Evolutionary conservation across 352 stramenopile species (phyloP).

Genomic region (Pythium aphanidermatum): DNA sequence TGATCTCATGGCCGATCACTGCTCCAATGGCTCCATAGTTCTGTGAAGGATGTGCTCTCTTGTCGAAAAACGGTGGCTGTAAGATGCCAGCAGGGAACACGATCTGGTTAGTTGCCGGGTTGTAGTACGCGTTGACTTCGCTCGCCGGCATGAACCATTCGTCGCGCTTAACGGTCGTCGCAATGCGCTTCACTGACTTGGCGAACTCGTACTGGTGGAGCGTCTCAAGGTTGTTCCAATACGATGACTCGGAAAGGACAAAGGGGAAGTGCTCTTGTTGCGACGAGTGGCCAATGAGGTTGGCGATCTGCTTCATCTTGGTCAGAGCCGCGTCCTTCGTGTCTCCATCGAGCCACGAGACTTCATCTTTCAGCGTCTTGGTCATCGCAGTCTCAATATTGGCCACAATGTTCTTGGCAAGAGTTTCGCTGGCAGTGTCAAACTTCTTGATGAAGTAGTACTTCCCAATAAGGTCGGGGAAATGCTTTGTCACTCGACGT

Average conservation of each 20-base stretch:
- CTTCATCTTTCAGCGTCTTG: constrained; percentile 52
- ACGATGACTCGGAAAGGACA: constrained; percentile 29
- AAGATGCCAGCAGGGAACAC: constrained; percentile 95
- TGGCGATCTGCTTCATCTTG: constrained; percentile 84
- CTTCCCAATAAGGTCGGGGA: constrained; percentile 78
- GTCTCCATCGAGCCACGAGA: constrained; percentile 86
- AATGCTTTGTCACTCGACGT: constrained; percentile 31
- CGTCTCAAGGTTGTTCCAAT: constrained; percentile 43
- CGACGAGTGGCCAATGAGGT: constrained; percentile 59
- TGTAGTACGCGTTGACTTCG: constrained; percentile 91
- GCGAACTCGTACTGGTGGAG: constrained; percentile 40
- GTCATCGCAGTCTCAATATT: constrained; percentile 77
- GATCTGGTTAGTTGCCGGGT: constrained; percentile 81
- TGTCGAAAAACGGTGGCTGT: constrained; percentile 92
- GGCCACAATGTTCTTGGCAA: constrained; percentile 81
- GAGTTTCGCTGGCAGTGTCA: constrained; percentile 67
- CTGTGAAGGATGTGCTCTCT: constrained; percentile 68
- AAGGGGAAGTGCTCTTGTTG: constrained; percentile 49
- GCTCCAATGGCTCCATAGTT: constrained; percentile 93
- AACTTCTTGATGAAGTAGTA: constrained; percentile 90
- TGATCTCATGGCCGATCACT: constrained; percentile 95
- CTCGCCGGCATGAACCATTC: constrained; percentile 91
- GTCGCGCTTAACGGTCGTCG: constrained; percentile 39
- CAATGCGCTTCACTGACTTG: constrained; percentile 32
- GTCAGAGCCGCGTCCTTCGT: constrained; percentile 77